phyloP scores from a whole-genome alignment of 495 filamentous ascomycete genomes.

The Viridothelium virens region DNA sequence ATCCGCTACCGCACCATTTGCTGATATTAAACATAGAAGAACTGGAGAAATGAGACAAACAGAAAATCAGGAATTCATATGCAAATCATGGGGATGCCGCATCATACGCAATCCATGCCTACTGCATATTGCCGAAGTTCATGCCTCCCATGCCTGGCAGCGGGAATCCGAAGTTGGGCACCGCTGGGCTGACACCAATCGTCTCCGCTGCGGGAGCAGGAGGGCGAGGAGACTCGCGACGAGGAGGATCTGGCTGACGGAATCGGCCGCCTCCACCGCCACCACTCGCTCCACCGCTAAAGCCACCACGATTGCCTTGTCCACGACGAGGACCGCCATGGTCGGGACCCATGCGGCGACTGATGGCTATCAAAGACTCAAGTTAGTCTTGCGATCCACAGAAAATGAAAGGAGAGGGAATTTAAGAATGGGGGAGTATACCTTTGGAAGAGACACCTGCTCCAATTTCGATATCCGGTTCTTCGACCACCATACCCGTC shows the following conservation, averaged over 20 bases:
- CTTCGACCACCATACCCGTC: constrained; percentile 80
- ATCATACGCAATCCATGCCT: background rate
- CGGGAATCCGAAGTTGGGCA: constrained; percentile 63
- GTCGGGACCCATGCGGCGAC: constrained; percentile 71
- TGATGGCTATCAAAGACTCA: constrained; percentile 53
- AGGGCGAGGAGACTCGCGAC: constrained; percentile 32
- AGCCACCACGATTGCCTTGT: constrained; percentile 59
- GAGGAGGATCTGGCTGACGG: constrained; percentile 38
- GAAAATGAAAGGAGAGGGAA: constrained; percentile 11
- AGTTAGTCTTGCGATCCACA: background rate
- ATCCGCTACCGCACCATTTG: background rate
- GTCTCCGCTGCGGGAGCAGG: constrained; percentile 40
- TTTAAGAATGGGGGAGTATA: constrained; percentile 21
- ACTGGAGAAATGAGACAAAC: background rate
- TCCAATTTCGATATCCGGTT: constrained; percentile 97
- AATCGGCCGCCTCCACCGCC: constrained; percentile 24
- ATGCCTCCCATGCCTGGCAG: constrained; percentile 32
- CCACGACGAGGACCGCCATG: constrained; percentile 49
- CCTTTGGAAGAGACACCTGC: constrained; percentile 92
- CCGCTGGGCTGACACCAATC: constrained; percentile 51
- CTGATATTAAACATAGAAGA: background rate
- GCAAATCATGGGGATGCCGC: background rate
- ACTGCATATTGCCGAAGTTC: constrained; percentile 9
- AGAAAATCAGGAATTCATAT: background rate
- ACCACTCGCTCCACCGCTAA: constrained; percentile 43